Evolutionary conservation across 2,329 filamentous ascomycete species (phyloP), one percentile per base, ranked within the genome.

Genomic region (Ceratocystis alfenasii): DNA sequence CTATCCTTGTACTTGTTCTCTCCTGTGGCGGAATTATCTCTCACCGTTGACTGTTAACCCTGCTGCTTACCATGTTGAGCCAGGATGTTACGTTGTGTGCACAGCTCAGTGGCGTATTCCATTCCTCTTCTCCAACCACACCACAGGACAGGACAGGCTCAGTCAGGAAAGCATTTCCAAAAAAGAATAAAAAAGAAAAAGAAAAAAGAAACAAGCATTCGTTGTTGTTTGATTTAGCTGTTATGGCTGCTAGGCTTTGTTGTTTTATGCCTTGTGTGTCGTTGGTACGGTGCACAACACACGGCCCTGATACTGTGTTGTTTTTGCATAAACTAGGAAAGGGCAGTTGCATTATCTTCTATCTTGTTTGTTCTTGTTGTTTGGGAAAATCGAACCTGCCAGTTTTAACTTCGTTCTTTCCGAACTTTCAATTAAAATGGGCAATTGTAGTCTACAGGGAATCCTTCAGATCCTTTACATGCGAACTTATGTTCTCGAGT

Each of bases 401-500:
- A 57, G 28, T 57, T 50, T 41, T 41, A 41, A 41, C 36, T 41
- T 57, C 53, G 25, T 57, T 57, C 53, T 57, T 57, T 57, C 53
- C 53, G 53, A 57, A 22, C 15, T 57, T 28, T 57, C 17, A 57
- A 30, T 57, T 15, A 33, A 15, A 17, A n/a, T 7, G 36, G 10
- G 36, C 36, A 41, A 41, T 12, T 41, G 36, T 41, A 41, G 36
- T 41, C 36, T 41, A 12, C 3, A 5, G 22, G 15, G 25, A 28
- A 57, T 30, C 53, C 53, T 57, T 30, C 20, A 3, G 10, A 57
- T 57, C 53, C 53, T 57, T 57, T 25, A 17, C 30, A 57, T 57
- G 53, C 53, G 53, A 57, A 57, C 53, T 57, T 57, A 57, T 57
- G 53, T 57, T 33, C 10, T 41, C 53, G 53, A 57, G 48, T 53